Percentiles rank a stretch among this genome's conserved stretches.
Conservation (phyloP, 164 flowering plant species). For the Echeveria elegans region DNA sequence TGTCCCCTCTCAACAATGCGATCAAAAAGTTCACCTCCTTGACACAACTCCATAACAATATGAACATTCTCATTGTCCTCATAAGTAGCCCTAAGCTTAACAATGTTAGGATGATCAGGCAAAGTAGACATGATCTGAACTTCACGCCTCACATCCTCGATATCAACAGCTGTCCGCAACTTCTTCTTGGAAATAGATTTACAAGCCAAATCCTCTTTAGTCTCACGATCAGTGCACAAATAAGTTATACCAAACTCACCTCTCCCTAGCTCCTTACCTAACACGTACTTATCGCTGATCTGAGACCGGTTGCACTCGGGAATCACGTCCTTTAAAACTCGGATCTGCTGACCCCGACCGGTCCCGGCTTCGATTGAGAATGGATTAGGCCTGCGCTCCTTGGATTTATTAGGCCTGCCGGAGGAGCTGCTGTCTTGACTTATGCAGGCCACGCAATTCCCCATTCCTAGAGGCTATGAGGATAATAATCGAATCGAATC, state of each 20-base stretch:
- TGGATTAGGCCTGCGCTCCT: slow-evolving; percentile 1
- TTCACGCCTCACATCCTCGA: slow-evolving; percentile 86
- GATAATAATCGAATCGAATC: too few relatives aligned
- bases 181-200: slow-evolving; percentile 89
- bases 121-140: slow-evolving; percentile 77
- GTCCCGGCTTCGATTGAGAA: neutral
- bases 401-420: neutral
- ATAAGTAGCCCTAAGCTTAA: slow-evolving; percentile 64
- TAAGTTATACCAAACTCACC: slow-evolving; percentile 96
- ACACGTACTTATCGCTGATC: slow-evolving; percentile 71
- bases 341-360: slow-evolving; percentile 42
- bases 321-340: slow-evolving; percentile 65
- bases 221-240: slow-evolving; percentile 78
- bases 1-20: slow-evolving; percentile 91
- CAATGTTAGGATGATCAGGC: slow-evolving; percentile 76
- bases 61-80: slow-evolving; percentile 86
- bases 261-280: slow-evolving; percentile 85
- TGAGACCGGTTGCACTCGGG: slow-evolving; percentile 45
- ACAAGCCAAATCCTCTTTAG: slow-evolving; percentile 61
- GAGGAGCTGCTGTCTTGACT: neutral
- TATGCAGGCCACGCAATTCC: neutral
- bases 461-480: too few relatives aligned
- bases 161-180: slow-evolving; percentile 73
- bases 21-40: slow-evolving; percentile 91
- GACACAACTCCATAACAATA: slow-evolving; percentile 93